Conservation (phyloP, 768 basidiomycete species). For the Dioszegia hungarica region DNA sequence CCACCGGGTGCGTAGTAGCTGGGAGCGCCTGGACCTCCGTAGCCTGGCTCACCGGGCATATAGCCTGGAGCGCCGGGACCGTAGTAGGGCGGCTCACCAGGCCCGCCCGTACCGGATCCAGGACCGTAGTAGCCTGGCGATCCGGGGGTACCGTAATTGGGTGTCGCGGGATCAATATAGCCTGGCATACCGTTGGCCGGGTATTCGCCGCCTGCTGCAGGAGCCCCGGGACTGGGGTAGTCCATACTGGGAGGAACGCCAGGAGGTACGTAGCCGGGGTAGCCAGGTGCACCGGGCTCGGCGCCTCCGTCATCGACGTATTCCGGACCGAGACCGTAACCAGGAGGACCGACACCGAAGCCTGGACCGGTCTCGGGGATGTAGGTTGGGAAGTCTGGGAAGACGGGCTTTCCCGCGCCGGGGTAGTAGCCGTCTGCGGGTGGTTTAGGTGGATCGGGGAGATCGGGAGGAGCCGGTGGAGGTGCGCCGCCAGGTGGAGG, state of each 20-base stretch:
- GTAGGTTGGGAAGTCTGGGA: not conserved
- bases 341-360: slow-evolving; percentile 4
- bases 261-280: not conserved
- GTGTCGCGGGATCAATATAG: too few species aligned
- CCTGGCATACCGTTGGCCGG: too few species aligned
- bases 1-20: too few species aligned
- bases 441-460: not conserved
- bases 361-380: slow-evolving; percentile 4
- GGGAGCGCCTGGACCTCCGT: too few species aligned
- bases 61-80: too few species aligned
- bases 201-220: too few species aligned
- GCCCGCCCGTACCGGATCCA: too few species aligned
- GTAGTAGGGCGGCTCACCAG: too few species aligned
- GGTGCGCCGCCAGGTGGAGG: not conserved
- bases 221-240: too few species aligned
- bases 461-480: not conserved
- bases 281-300: not conserved
- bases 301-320: slow-evolving; percentile 3
- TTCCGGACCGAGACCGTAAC: not conserved
- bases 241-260: not conserved
- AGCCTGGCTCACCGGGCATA: too few species aligned
- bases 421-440: not conserved
- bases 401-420: not conserved
- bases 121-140: not conserved
- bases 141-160: not conserved